Evolutionary conservation across 306 rosid genomes (phyloP).

Genomic region (Begonia fuchsioides): DNA sequence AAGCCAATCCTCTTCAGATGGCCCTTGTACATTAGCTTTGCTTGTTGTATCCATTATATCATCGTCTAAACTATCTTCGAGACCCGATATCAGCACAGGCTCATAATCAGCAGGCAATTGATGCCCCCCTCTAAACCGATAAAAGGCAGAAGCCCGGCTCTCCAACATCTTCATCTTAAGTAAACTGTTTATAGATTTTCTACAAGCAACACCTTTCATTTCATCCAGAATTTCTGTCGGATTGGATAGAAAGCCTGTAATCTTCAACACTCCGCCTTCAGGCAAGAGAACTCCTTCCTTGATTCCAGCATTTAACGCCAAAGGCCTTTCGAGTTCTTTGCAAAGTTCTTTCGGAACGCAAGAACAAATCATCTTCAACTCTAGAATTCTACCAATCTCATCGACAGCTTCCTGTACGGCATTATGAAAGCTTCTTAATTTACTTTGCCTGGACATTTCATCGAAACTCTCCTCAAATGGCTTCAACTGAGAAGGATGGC

Average conservation of each 20-base stretch:
- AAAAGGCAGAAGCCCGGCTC: conserved; percentile 42
- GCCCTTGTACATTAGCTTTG: conserved; percentile 21
- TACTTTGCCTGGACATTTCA: conserved; percentile 43
- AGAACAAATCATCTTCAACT: conserved; percentile 28
- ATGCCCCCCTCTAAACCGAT: conserved; percentile 37
- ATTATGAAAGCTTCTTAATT: conserved; percentile 24
- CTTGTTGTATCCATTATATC: neutral
- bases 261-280: conserved; percentile 27
- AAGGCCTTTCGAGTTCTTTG: conserved; percentile 8
- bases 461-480: conserved; percentile 46
- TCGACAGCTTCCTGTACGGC: conserved; percentile 51
- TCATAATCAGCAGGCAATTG: conserved; percentile 25
- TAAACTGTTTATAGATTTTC: conserved; percentile 10
- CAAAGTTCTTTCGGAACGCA: conserved; percentile 10
- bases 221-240: conserved; percentile 34
- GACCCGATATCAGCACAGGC: conserved; percentile 40
- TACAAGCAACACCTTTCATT: conserved; percentile 32
- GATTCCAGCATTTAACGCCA: conserved; percentile 44
- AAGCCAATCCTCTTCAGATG: conserved; percentile 36
- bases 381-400: conserved; percentile 43
- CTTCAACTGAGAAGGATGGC: conserved; percentile 53
- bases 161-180: conserved; percentile 34
- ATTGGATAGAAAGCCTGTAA: conserved; percentile 18
- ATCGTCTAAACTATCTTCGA: conserved; percentile 24
- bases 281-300: conserved; percentile 48